A percentile compares a stretch with the other conserved stretches of the same genome.
Conservation (phyloP, 1,139 yeast genomes). For the Hemisphaericaspora xylofermentans region DNA sequence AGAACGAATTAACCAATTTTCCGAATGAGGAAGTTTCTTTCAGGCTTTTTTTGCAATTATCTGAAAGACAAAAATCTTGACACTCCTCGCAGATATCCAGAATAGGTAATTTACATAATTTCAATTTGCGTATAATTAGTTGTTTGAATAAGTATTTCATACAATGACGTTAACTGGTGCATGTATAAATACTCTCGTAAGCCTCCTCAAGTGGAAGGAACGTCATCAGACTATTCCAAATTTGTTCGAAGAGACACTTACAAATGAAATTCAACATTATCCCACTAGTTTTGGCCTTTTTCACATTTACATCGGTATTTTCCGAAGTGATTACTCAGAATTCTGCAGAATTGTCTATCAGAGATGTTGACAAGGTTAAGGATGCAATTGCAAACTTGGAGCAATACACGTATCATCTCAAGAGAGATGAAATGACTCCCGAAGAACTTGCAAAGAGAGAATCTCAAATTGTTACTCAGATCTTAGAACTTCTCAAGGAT, state of each 20-base stretch:
- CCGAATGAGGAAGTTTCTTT: background rate
- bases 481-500: constrained; percentile 36
- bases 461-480: constrained; percentile 42
- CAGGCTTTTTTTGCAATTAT: background rate
- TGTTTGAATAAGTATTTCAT: no score
- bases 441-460: constrained; percentile 39
- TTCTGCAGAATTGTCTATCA: constrained; percentile 23
- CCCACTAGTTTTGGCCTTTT: constrained; percentile 33
- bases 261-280: constrained; percentile 33
- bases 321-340: constrained; percentile 36
- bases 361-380: constrained; percentile 31
- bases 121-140: no score
- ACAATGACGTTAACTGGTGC: no score
- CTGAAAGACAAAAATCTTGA: background rate
- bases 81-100: background rate
- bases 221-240: no score
- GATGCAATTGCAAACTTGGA: constrained; percentile 31
- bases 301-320: constrained; percentile 28
- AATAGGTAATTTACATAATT: no score
- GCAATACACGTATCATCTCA: constrained; percentile 21
- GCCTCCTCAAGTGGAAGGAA: background rate
- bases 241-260: background rate
- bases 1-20: background rate
- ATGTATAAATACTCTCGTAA: background rate
- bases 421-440: constrained; percentile 28